These are phyloP conservation scores for Stephania cephalantha DNA, from an alignment of 164 flowering plant genomes.

Conservation along the genomic window DNA sequence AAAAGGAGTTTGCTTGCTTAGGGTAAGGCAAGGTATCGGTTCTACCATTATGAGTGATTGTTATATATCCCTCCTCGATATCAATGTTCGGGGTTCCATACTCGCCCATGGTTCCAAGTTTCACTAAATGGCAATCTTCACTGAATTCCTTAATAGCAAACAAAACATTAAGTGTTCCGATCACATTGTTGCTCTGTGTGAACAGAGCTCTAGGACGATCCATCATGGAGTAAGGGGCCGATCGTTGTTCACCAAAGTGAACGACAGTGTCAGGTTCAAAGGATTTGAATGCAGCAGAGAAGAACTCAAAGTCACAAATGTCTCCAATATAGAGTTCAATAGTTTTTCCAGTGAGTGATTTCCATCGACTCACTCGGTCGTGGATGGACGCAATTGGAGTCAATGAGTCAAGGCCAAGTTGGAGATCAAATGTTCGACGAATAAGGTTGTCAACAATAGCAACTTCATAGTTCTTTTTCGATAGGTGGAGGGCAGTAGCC, in stretches of 20 bases:
- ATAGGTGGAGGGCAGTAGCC: slow-evolving; percentile 97
- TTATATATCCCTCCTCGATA: slow-evolving; percentile 91
- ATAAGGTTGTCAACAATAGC: slow-evolving; percentile 85
- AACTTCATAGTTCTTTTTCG: slow-evolving; percentile 80
- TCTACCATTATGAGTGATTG: slow-evolving; percentile 90
- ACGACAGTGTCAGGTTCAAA: slow-evolving; percentile 89
- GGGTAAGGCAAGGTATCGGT: slow-evolving; percentile 95
- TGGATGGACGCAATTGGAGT: slow-evolving; percentile 93
- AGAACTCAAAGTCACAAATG: slow-evolving; percentile 85
- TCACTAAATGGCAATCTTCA: slow-evolving; percentile 85
- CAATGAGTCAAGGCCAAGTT: slow-evolving; percentile 83
- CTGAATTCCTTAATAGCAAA: slow-evolving; percentile 88
- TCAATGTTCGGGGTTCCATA: slow-evolving; percentile 98
- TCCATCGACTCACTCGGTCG: slow-evolving; percentile 70
- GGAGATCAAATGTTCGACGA: slow-evolving; percentile 87
- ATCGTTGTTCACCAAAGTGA: slow-evolving; percentile 96
- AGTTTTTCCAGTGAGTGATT: slow-evolving; percentile 63
- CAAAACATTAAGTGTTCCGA: slow-evolving; percentile 90
- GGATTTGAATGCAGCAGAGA: slow-evolving; percentile 68
- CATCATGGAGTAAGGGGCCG: slow-evolving; percentile 98
- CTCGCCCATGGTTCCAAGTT: slow-evolving; percentile 98
- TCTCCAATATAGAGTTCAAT: slow-evolving; percentile 79
- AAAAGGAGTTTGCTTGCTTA: slow-evolving; percentile 93
- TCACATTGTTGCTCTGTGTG: slow-evolving; percentile 87
- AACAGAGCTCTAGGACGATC: slow-evolving; percentile 88